phyloP scores from a whole-genome alignment of 768 basidiomycete species.

The Dentipellis sp. region DNA sequence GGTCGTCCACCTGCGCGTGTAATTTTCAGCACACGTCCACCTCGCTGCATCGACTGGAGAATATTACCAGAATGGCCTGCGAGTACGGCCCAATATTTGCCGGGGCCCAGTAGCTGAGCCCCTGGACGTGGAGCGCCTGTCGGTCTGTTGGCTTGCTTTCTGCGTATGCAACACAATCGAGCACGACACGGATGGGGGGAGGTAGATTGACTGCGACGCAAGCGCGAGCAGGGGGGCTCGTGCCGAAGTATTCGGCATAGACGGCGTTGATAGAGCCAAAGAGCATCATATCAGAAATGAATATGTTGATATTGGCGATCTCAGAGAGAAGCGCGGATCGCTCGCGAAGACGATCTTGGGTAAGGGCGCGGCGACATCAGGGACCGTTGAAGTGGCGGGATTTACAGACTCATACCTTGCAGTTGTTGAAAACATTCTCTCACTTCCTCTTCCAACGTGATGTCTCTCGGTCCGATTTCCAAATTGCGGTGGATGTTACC shows the following conservation, averaged over 20 bases:
- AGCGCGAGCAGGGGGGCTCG: slow-evolving; percentile 89
- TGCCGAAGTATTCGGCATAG: slow-evolving; percentile 79
- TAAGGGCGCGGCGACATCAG: not conserved
- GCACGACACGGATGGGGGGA: slow-evolving; percentile 38
- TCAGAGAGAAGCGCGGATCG: slow-evolving; percentile 44
- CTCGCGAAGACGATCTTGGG: slow-evolving; percentile 41
- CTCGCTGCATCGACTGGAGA: not conserved
- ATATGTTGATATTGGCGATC: slow-evolving; percentile 71
- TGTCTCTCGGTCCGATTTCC: slow-evolving; percentile 11
- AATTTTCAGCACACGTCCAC: not conserved
- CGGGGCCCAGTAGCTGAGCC: slow-evolving; percentile 97
- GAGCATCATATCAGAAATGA: slow-evolving; percentile 72
- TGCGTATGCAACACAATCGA: slow-evolving; percentile 79
- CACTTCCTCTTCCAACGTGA: slow-evolving; percentile 65
- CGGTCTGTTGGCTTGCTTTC: slow-evolving; percentile 34
- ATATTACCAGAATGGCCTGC: slow-evolving; percentile 74
- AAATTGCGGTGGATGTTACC: slow-evolving; percentile 38
- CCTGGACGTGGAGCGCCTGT: slow-evolving; percentile 85
- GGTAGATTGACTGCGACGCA: slow-evolving; percentile 80
- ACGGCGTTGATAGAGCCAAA: slow-evolving; percentile 72
- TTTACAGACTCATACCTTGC: slow-evolving; percentile 35
- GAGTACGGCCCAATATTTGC: slow-evolving; percentile 99
- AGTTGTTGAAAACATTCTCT: slow-evolving; percentile 54
- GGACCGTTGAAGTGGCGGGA: not conserved
- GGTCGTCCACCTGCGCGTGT: slow-evolving; percentile 50